Evolutionary conservation across 441 rosid species (phyloP).

Genomic region (Lepidium campestre): DNA sequence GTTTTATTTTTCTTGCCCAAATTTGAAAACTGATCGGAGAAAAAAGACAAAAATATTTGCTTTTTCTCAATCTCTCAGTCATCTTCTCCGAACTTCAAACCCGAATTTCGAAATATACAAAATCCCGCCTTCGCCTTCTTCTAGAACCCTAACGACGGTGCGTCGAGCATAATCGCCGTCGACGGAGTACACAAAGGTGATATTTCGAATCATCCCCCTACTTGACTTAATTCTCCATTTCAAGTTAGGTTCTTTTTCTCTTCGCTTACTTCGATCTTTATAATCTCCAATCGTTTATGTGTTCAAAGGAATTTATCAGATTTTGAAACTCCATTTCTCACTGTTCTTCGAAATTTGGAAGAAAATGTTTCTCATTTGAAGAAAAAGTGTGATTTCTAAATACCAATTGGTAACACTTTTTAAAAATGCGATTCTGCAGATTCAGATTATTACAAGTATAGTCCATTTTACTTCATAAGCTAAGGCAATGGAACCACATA

Average conservation of each 20-base stretch:
- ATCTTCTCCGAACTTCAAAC: slow-evolving; percentile 4
- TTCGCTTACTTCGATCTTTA: background rate
- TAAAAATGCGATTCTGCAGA: slow-evolving; percentile 12
- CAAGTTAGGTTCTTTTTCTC: background rate
- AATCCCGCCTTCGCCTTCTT: slow-evolving; percentile 22
- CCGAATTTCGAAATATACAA: slow-evolving; percentile 4
- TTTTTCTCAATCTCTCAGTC: background rate
- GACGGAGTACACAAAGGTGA: background rate
- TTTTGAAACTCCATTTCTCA: background rate
- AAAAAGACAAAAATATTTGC: background rate
- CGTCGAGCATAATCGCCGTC: background rate
- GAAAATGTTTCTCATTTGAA: background rate
- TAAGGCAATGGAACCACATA: slow-evolving; percentile 5
- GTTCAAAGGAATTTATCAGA: background rate
- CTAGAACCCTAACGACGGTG: slow-evolving; percentile 15
- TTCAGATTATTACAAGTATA: background rate
- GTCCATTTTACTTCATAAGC: background rate
- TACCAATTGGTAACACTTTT: background rate
- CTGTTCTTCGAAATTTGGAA: background rate
- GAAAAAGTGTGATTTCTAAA: background rate
- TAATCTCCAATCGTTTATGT: background rate
- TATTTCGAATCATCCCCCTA: background rate
- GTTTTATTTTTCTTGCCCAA: background rate
- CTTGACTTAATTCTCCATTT: background rate
- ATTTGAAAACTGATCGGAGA: background rate